Percentiles rank a stretch among this genome's conserved stretches.
Conservation (phyloP, 2,329 filamentous ascomycete species). For the Zopfia rhizophila region DNA sequence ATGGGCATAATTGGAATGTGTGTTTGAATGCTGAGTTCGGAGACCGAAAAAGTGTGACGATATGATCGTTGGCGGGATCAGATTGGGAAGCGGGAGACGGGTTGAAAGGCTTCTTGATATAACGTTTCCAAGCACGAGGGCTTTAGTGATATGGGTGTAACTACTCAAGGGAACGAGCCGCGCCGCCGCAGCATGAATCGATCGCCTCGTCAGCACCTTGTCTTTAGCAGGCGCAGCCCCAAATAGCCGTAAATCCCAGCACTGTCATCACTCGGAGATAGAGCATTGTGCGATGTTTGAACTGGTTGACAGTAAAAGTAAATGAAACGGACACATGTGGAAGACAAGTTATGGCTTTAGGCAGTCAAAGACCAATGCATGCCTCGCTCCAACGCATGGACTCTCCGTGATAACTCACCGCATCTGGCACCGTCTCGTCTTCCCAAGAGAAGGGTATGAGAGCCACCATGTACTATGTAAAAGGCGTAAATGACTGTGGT, state of each 20-base stretch:
- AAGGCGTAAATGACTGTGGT: conserved; percentile 18
- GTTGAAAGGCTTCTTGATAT: conserved; percentile 16
- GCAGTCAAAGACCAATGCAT: conserved; percentile 3
- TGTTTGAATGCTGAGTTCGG: conserved; percentile 6
- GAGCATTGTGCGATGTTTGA: conserved; percentile 6
- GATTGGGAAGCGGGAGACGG: conserved; percentile 16
- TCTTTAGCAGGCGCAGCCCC: conserved; percentile 19
- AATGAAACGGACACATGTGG: conserved; percentile 12
- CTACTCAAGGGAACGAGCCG: conserved; percentile 8
- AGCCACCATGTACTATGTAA: conserved; percentile 12
- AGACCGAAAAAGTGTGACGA: conserved; percentile 14
- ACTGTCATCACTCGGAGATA: conserved; percentile 25
- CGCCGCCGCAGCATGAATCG: conserved; percentile 13
- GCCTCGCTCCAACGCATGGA: no score
- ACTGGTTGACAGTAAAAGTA: conserved; percentile 6
- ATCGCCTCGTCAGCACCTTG: conserved; percentile 28
- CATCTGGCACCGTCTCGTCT: conserved; percentile 6
- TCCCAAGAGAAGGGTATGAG: conserved; percentile 13
- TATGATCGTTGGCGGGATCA: conserved; percentile 13
- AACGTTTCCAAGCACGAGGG: conserved; percentile 20
- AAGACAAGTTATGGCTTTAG: conserved; percentile 11
- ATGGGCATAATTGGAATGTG: conserved; percentile 26
- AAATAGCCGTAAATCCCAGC: conserved; percentile 11
- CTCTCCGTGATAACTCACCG: conserved; percentile 3
- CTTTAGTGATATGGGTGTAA: conserved; percentile 22